phyloP scores from a whole-genome alignment of 257 asterid species.

The Datura wrightii region DNA sequence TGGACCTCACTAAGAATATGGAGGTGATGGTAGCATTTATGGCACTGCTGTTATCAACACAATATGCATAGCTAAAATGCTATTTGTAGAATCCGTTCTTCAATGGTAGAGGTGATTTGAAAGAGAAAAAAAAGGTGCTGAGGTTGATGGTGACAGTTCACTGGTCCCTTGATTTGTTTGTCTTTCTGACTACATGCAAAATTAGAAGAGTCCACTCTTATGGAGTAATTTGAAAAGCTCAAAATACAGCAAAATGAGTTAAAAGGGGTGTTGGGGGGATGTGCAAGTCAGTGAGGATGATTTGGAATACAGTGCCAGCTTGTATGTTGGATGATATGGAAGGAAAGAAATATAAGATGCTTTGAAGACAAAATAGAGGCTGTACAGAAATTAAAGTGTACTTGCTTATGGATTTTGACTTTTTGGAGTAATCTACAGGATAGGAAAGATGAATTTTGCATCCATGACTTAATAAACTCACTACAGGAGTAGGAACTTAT shows the following conservation, averaged over 20 bases:
- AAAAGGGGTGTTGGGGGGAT: background rate
- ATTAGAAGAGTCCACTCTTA: background rate
- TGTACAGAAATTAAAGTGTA: background rate
- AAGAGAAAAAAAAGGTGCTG: background rate
- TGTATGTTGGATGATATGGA: background rate
- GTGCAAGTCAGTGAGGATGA: slow-evolving; percentile 4
- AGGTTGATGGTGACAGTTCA: background rate
- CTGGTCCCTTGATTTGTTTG: slow-evolving; percentile 23
- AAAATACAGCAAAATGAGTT: slow-evolving; percentile 5
- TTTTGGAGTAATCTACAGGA: background rate
- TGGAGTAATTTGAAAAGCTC: background rate
- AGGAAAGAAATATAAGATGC: background rate
- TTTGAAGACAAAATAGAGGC: background rate
- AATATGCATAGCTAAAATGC: slow-evolving; percentile 12
- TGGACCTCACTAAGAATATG: background rate
- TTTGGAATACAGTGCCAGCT: background rate
- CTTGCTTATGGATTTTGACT: background rate
- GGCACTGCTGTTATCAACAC: background rate
- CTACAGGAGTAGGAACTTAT: slow-evolving; percentile 11
- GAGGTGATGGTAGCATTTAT: slow-evolving; percentile 1
- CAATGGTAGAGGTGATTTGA: slow-evolving; percentile 7
- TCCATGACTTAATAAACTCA: background rate
- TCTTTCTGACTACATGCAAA: background rate
- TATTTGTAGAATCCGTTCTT: background rate
- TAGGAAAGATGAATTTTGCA: background rate